Conservation (phyloP, 176 grass and related monocot species). For the Triticum urartu region DNA sequence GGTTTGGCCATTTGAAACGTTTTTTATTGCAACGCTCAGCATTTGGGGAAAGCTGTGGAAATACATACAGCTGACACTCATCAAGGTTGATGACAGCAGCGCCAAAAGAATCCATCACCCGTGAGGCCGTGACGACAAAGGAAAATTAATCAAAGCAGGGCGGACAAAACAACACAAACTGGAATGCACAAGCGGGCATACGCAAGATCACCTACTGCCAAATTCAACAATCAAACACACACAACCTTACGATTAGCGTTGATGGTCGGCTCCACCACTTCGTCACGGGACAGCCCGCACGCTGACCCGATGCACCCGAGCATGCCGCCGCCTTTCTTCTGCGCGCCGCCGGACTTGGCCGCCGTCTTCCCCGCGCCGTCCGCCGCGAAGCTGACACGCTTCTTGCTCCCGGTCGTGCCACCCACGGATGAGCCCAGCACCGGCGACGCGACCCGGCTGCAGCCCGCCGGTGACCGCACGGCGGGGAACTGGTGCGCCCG, state of each 20-base stretch:
- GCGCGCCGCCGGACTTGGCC: not conserved
- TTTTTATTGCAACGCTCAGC: no score
- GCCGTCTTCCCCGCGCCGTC: not conserved
- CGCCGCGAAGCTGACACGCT: conserved; percentile 36
- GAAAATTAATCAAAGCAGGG: not conserved
- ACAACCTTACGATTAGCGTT: conserved; percentile 17
- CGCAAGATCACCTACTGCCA: not conserved
- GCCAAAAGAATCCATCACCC: not conserved
- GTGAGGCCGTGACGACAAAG: not conserved
- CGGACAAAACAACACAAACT: not conserved
- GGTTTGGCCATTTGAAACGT: no score
- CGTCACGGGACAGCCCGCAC: conserved; percentile 15
- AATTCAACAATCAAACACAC: conserved; percentile 5
- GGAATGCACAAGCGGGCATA: not conserved
- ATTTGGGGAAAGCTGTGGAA: no score
- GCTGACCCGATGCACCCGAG: conserved; percentile 40
- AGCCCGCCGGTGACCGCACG: not conserved
- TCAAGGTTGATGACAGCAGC: not conserved
- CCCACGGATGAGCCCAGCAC: not conserved
- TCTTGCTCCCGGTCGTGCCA: conserved; percentile 11
- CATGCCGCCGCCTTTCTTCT: conserved; percentile 43
- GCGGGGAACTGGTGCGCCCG: conserved; percentile 45
- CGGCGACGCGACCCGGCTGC: conserved; percentile 18
- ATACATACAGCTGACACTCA: no score
- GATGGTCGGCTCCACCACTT: conserved; percentile 35